These are phyloP conservation scores for Pestalotiopsis fici DNA, from an alignment of 2,329 filamentous ascomycete species.

Conservation along the genomic window DNA sequence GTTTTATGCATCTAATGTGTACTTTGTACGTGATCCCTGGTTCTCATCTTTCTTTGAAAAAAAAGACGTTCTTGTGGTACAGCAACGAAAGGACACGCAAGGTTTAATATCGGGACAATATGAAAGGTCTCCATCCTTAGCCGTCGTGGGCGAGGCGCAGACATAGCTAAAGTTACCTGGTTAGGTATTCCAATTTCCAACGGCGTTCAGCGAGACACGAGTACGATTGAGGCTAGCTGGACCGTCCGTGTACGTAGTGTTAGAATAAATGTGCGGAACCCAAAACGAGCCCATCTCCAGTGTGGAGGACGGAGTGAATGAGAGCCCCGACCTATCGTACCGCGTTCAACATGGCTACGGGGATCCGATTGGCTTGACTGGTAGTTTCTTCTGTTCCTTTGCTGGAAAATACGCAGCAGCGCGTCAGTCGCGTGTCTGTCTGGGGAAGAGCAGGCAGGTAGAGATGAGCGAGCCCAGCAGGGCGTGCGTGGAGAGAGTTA, in stretches of 20 bases:
- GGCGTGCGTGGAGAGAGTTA: background rate
- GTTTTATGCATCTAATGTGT: background rate
- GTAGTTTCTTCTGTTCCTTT: background rate
- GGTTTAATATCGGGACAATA: background rate
- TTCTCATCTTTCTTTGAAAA: background rate
- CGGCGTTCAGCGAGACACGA: background rate
- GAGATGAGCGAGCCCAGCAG: background rate
- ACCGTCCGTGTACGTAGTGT: background rate
- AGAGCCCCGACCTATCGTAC: background rate
- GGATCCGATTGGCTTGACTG: background rate
- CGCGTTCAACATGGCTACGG: background rate
- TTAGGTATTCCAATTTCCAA: background rate
- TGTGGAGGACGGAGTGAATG: background rate
- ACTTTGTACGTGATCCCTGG: background rate
- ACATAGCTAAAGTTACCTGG: too few species aligned
- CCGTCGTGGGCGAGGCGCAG: constrained; percentile 3
- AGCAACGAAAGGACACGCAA: background rate
- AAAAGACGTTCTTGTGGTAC: background rate
- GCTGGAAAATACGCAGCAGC: background rate
- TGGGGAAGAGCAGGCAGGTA: background rate
- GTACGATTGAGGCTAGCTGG: background rate
- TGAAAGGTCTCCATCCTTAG: background rate
- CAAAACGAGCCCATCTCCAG: background rate
- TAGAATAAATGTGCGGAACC: background rate
- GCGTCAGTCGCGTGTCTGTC: background rate